phyloP scores from a whole-genome alignment of 179 eudicot genomes.

The Vitellaria paradoxa region DNA sequence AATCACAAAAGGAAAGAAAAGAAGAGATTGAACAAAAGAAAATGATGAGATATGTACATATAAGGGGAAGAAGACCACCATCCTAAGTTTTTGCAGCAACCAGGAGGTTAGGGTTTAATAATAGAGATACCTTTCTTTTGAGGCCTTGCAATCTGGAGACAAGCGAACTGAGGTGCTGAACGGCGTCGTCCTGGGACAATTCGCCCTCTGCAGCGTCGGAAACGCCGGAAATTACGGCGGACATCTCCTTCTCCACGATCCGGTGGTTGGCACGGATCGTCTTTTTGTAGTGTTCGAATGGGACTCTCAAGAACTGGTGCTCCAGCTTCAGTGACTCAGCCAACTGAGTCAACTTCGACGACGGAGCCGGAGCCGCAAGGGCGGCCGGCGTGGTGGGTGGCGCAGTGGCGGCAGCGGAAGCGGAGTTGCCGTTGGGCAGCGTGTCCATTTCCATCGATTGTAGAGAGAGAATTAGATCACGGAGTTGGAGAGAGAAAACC shows the following conservation, averaged over 20 bases:
- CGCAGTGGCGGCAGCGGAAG: conserved; percentile 15
- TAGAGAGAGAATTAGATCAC: too few relatives aligned
- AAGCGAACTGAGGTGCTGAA: conserved; percentile 64
- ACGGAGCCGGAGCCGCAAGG: conserved; percentile 26
- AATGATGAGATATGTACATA: too few relatives aligned
- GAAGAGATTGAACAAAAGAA: too few relatives aligned
- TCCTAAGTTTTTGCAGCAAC: background rate
- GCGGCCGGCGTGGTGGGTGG: conserved; percentile 13
- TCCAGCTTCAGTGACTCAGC: conserved; percentile 78
- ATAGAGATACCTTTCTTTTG: conserved; percentile 64
- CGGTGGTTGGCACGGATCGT: conserved; percentile 86
- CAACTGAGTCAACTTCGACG: conserved; percentile 43
- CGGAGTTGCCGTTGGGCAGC: conserved; percentile 56
- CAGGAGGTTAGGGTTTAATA: background rate
- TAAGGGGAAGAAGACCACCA: too few relatives aligned
- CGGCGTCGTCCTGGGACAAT: conserved; percentile 60
- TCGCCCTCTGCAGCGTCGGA: conserved; percentile 41
- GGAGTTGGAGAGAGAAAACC: too few relatives aligned
- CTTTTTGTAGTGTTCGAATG: conserved; percentile 94
- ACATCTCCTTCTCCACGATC: conserved; percentile 72
- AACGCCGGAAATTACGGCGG: conserved; percentile 65
- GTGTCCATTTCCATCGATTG: conserved; percentile 59
- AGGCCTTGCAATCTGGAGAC: conserved; percentile 92
- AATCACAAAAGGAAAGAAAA: too few relatives aligned
- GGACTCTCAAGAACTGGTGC: conserved; percentile 89